Evolutionary conservation across 164 flowering plant genomes (phyloP).

Genomic region (Macadamia tetraphylla): DNA sequence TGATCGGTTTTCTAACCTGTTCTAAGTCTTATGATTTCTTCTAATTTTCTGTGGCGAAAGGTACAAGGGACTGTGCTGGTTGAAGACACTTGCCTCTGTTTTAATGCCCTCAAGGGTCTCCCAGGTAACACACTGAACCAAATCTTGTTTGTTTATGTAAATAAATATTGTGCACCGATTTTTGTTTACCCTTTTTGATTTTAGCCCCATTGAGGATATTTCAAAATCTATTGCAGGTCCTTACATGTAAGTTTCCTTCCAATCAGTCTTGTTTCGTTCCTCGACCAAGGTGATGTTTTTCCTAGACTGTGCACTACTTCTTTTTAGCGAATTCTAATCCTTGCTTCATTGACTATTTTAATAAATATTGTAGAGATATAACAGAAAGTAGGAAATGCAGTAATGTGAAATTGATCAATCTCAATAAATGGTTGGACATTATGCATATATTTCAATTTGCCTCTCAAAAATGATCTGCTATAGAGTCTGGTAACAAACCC

Average conservation of each 20-base stretch:
- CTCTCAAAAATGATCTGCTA: too few species aligned
- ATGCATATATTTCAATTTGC: too few species aligned
- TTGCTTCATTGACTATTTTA: not conserved
- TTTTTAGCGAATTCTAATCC: not conserved
- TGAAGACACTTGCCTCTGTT: conserved; percentile 96
- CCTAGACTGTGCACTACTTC: not conserved
- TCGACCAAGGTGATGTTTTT: conserved; percentile 9
- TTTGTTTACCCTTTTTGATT: not conserved
- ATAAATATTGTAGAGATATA: too few species aligned
- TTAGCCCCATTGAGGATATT: not conserved
- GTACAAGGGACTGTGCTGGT: conserved; percentile 91
- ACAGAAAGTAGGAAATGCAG: too few species aligned
- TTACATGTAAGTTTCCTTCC: conserved; percentile 65
- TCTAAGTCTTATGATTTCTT: not conserved
- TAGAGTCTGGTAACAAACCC: too few species aligned
- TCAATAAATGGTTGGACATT: too few species aligned
- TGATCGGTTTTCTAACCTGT: not conserved
- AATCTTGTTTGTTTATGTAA: not conserved
- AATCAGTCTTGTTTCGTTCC: conserved; percentile 1
- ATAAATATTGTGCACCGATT: not conserved
- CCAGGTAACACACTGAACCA: conserved; percentile 44
- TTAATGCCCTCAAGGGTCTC: conserved; percentile 86
- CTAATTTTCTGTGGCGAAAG: conserved; percentile 24
- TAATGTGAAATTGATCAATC: too few species aligned
- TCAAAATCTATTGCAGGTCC: conserved; percentile 61